Evolutionary conservation across 352 stramenopile genomes (phyloP).

Genomic region (Phytophthora megakarya): DNA sequence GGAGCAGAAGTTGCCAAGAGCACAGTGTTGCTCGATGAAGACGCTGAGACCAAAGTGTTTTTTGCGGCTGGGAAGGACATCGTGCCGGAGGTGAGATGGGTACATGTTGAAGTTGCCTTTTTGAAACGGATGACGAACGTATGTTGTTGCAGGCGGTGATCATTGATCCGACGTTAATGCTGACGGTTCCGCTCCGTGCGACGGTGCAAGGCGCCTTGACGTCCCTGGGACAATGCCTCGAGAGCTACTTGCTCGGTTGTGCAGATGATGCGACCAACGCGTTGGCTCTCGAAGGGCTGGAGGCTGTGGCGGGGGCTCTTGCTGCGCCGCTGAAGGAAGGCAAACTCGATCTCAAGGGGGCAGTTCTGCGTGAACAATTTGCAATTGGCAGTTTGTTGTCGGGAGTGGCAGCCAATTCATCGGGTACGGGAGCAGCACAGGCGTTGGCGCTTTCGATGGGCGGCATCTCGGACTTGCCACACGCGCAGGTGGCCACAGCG

Average conservation of each 20-base stretch:
- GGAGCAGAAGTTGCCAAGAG: conserved; percentile 60
- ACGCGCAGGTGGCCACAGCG: conserved; percentile 58
- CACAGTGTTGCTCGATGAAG: conserved; percentile 68
- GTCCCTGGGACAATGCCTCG: conserved; percentile 72
- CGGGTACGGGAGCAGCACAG: conserved; percentile 56
- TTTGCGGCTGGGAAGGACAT: conserved; percentile 47
- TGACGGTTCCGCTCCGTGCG: conserved; percentile 57
- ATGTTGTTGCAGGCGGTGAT: conserved; percentile 51
- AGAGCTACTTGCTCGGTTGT: conserved; percentile 70
- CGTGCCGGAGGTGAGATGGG: conserved; percentile 38
- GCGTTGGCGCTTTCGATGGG: conserved; percentile 67
- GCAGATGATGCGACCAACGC: conserved; percentile 43
- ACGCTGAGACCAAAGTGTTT: conserved; percentile 59
- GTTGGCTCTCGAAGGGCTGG: conserved; percentile 64
- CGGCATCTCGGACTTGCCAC: conserved; percentile 69
- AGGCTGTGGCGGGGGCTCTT: conserved; percentile 57
- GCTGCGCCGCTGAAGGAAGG: conserved; percentile 61
- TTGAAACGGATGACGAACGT: conserved; percentile 11
- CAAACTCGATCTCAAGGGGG: conserved; percentile 66
- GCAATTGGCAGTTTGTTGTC: conserved; percentile 62
- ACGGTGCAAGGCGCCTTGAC: conserved; percentile 69
- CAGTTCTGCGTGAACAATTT: conserved; percentile 56
- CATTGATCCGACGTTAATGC: conserved; percentile 67
- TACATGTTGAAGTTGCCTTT: conserved; percentile 23
- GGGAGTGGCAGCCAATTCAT: conserved; percentile 57